These are phyloP conservation scores for Beauveria pseudobassiana DNA, from an alignment of 2,329 filamentous ascomycete genomes.

Conservation along the genomic window DNA sequence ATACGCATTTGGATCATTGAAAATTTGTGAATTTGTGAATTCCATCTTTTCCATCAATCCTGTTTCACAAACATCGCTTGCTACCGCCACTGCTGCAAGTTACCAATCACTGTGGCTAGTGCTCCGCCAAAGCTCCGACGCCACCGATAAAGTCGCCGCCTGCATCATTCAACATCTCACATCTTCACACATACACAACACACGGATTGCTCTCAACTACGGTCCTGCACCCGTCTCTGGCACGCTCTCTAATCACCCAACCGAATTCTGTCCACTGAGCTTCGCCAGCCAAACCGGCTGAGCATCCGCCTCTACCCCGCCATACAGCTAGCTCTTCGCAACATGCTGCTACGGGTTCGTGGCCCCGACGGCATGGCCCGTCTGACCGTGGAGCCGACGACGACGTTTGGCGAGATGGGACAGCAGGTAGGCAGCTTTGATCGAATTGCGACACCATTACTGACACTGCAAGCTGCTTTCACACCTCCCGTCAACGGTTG, in stretches of 20 bases:
- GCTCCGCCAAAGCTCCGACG: constrained; percentile 9
- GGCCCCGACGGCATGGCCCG: constrained; percentile 91
- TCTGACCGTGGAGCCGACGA: constrained; percentile 65
- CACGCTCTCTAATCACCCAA: background rate
- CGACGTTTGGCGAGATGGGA: constrained; percentile 61
- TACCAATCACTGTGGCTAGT: constrained; percentile 6
- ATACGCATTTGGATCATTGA: background rate
- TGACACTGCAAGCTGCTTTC: constrained; percentile 41
- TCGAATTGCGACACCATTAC: background rate
- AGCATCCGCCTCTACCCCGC: background rate
- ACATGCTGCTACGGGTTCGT: constrained; percentile 79
- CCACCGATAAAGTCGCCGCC: constrained; percentile 5
- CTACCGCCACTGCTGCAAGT: background rate
- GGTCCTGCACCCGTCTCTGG: background rate
- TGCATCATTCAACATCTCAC: constrained; percentile 5
- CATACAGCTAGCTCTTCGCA: constrained; percentile 16
- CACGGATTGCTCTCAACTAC: background rate
- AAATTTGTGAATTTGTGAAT: no score
- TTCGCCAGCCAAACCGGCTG: constrained; percentile 3
- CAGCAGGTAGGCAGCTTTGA: constrained; percentile 34
- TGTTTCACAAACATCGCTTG: background rate
- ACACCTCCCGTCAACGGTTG: constrained; percentile 54
- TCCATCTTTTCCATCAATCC: background rate
- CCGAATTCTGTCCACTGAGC: background rate
- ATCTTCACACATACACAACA: background rate